Evolutionary conservation across 495 filamentous ascomycete species (phyloP).

Genomic region (Glutinoglossum americanum): DNA sequence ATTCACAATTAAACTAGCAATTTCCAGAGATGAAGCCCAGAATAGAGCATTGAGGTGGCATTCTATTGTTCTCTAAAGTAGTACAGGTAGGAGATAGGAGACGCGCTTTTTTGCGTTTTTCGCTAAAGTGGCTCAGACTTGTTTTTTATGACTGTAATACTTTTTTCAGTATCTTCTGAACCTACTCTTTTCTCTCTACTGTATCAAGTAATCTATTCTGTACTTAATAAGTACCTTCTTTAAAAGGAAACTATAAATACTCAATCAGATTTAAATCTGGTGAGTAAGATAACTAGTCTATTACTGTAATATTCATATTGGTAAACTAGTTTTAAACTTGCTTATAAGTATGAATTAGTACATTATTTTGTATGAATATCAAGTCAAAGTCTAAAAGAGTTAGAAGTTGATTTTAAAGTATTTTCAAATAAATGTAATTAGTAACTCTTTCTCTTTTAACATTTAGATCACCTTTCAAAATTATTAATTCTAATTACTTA

Average conservation of each 20-base stretch:
- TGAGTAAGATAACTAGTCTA: conserved; percentile 6
- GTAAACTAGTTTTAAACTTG: conserved; percentile 3
- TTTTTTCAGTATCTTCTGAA: too few species aligned
- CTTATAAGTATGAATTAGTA: conserved; percentile 4
- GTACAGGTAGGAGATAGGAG: too few species aligned
- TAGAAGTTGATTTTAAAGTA: not conserved
- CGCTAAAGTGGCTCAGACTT: too few species aligned
- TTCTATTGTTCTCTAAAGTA: too few species aligned
- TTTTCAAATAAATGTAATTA: not conserved
- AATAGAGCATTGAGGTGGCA: too few species aligned
- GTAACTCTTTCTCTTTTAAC: not conserved
- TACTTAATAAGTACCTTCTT: not conserved
- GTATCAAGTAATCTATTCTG: too few species aligned
- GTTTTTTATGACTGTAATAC: too few species aligned
- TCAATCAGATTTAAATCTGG: conserved; percentile 7
- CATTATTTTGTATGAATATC: conserved; percentile 8
- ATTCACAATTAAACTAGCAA: too few species aligned
- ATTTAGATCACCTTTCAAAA: not conserved
- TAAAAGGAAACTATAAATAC: not conserved
- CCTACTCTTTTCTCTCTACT: too few species aligned
- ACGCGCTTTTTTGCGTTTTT: too few species aligned
- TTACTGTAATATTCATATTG: not conserved
- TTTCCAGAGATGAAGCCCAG: too few species aligned
- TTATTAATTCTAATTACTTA: not conserved
- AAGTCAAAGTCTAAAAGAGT: not conserved